These are phyloP conservation scores for Plasmodium adleri DNA, from an alignment of 169 alveolate genomes.

Conservation along the genomic window DNA sequence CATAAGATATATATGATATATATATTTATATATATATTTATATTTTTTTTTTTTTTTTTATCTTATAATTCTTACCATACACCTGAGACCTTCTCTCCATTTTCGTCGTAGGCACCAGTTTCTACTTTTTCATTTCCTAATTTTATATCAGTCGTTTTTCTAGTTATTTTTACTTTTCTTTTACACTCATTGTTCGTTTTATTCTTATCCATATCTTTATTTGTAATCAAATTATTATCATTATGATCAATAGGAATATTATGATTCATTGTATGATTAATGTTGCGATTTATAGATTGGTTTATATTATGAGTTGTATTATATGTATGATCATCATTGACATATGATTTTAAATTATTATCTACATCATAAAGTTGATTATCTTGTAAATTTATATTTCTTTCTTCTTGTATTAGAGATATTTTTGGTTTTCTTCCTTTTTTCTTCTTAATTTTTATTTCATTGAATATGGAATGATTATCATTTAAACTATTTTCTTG, in stretches of 20 bases:
- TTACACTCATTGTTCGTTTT: background rate
- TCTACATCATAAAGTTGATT: too few relatives aligned
- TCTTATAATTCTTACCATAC: constrained; percentile 38
- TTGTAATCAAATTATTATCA: constrained; percentile 11
- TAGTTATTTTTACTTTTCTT: constrained; percentile 8
- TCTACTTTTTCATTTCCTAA: constrained; percentile 39
- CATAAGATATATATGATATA: background rate
- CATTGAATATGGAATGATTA: background rate
- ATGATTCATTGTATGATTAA: too few relatives aligned
- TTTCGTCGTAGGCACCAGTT: constrained; percentile 72
- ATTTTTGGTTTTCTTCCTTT: constrained; percentile 57
- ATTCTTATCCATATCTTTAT: constrained; percentile 2
- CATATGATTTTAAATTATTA: too few relatives aligned
- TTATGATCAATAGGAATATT: background rate
- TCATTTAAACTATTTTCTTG: too few relatives aligned
- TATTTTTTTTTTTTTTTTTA: background rate
- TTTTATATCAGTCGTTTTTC: constrained; percentile 9
- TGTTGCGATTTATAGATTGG: background rate
- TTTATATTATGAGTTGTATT: background rate
- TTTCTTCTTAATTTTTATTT: constrained; percentile 19
- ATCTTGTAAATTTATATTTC: background rate
- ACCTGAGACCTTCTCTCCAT: constrained; percentile 71
- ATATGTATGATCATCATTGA: too few relatives aligned
- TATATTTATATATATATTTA: constrained; percentile 6
- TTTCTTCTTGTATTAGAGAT: constrained; percentile 12